A percentile compares a stretch with the other conserved stretches of the same genome.
Evolutionary conservation across 768 basidiomycete species (phyloP).

Genomic region (Lepiota subincarnata): DNA sequence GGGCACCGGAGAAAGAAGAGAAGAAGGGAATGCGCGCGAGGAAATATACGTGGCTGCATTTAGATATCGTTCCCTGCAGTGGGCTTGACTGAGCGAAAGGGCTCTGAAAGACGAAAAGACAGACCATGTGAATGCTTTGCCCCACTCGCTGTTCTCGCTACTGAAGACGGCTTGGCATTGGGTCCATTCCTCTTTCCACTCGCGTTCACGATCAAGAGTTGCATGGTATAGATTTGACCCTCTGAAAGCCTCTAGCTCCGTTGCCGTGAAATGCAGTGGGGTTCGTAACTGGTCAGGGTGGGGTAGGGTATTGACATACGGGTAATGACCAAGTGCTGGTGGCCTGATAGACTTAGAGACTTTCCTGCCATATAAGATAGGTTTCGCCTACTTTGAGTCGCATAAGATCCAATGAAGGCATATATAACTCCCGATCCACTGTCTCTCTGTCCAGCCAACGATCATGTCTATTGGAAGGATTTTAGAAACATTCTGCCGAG

Average conservation of each 20-base stretch:
- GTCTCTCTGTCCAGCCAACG: conserved; percentile 52
- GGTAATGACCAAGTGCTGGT: conserved; percentile 36
- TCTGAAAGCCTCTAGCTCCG: conserved; percentile 61
- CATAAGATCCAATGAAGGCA: conserved; percentile 13
- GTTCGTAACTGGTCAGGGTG: conserved; percentile 53
- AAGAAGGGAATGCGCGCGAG: conserved; percentile 88
- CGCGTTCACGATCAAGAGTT: conserved; percentile 56
- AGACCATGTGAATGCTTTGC: conserved; percentile 59
- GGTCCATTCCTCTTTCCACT: conserved; percentile 63
- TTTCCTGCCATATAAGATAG: not conserved
- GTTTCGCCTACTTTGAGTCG: conserved; percentile 8
- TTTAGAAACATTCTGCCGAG: conserved; percentile 38
- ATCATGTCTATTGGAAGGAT: conserved; percentile 20
- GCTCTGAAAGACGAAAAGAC: not conserved
- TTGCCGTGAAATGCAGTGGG: conserved; percentile 62
- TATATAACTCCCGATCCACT: conserved; percentile 62
- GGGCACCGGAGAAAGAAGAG: conserved; percentile 56
- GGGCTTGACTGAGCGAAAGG: not conserved
- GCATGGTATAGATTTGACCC: conserved; percentile 84
- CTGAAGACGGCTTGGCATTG: conserved; percentile 43
- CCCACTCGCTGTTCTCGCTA: conserved; percentile 36
- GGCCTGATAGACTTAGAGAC: not conserved
- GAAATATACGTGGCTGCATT: conserved; percentile 74
- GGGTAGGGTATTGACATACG: conserved; percentile 73
- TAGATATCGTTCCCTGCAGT: conserved; percentile 63